These are phyloP conservation scores for Tetrapyrgos nigripes DNA, from an alignment of 1,284 basidiomycete genomes.

Conservation along the genomic window DNA sequence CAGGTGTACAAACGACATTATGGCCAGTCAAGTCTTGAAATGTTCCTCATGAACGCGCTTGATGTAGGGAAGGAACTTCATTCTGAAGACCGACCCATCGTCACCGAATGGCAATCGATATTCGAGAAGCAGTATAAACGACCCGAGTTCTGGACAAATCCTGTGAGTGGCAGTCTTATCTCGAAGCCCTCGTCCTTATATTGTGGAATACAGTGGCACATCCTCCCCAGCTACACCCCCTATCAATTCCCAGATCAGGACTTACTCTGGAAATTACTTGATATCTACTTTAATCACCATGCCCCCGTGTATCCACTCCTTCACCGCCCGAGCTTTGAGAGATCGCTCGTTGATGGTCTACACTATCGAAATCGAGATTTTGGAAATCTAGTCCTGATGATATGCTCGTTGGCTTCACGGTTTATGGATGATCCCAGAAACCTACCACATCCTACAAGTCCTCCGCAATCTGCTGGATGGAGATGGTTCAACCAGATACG, in stretches of 20 bases:
- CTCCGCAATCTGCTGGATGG: constrained; percentile 61
- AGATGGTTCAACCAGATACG: constrained; percentile 38
- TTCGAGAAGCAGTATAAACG: not conserved
- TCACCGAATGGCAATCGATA: not conserved
- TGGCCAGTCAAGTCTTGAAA: constrained; percentile 7
- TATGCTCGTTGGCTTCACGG: constrained; percentile 69
- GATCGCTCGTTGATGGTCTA: constrained; percentile 50
- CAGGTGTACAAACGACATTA: constrained; percentile 3
- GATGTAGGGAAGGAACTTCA: constrained; percentile 5
- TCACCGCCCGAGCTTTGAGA: constrained; percentile 67
- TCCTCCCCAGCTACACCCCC: not conserved
- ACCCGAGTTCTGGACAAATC: not conserved
- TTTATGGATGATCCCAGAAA: constrained; percentile 65
- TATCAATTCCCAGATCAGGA: constrained; percentile 56
- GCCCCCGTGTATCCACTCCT: constrained; percentile 63
- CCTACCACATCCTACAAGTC: constrained; percentile 39
- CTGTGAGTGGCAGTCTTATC: constrained; percentile 8
- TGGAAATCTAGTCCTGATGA: constrained; percentile 62
- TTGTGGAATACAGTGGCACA: too few species aligned
- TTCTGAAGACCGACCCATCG: not conserved
- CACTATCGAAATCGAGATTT: constrained; percentile 61
- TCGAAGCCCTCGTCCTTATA: not conserved
- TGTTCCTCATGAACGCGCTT: constrained; percentile 7
- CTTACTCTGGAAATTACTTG: constrained; percentile 57
- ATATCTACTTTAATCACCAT: constrained; percentile 61